A percentile compares a stretch with the other conserved stretches of the same genome.
Conservation (phyloP, 1,139 yeast genomes). For the Candida tunisiensis region DNA sequence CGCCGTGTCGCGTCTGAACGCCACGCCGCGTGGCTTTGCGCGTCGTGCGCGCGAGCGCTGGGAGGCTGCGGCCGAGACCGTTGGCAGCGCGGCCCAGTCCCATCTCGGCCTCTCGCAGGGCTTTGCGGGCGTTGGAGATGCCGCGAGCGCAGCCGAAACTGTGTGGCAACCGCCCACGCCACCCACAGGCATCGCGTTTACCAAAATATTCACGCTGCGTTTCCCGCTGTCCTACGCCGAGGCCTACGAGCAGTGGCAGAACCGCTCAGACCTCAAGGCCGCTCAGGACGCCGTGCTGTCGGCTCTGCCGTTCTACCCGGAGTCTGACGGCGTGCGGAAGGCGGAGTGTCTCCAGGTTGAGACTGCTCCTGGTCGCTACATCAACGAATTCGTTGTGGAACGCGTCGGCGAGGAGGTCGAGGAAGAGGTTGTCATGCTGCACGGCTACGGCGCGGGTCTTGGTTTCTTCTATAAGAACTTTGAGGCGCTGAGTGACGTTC, state of each 20-base stretch:
- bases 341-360: background rate
- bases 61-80: no score
- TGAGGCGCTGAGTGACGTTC: slow-evolving; percentile 24
- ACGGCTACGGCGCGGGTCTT: slow-evolving; percentile 85
- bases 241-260: slow-evolving; percentile 29
- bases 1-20: no score
- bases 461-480: slow-evolving; percentile 77
- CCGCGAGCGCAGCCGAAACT: no score
- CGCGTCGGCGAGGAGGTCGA: slow-evolving; percentile 8
- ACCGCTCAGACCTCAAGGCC: slow-evolving; percentile 18
- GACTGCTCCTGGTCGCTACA: slow-evolving; percentile 20
- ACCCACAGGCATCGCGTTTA: slow-evolving; percentile 16
- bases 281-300: slow-evolving; percentile 29
- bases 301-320: slow-evolving; percentile 1
- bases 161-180: slow-evolving; percentile 15
- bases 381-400: slow-evolving; percentile 40
- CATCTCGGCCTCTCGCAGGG: no score
- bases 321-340: background rate
- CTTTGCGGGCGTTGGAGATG: no score
- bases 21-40: no score
- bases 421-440: slow-evolving; percentile 43
- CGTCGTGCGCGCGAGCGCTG: no score
- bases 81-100: no score
- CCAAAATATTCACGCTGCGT: slow-evolving; percentile 12
- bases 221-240: slow-evolving; percentile 23